These are phyloP conservation scores for Kluyveromyces wickerhamii DNA, from an alignment of 805 yeast species.

Conservation along the genomic window DNA sequence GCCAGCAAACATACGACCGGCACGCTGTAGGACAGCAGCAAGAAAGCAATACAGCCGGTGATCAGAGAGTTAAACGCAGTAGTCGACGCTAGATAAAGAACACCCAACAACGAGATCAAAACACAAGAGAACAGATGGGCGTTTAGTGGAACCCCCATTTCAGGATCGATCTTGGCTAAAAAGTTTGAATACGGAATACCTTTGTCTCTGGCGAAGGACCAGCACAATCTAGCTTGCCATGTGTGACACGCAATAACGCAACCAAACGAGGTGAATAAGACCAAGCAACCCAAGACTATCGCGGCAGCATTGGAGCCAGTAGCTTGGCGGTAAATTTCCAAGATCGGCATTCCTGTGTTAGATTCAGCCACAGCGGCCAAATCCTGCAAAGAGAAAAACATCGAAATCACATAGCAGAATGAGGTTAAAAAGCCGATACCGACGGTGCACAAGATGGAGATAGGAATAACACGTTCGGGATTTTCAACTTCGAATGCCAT, in stretches of 20 bases:
- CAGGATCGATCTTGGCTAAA: constrained; percentile 46
- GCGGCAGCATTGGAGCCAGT: constrained; percentile 50
- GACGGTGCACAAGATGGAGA: constrained; percentile 57
- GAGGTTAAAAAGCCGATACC: constrained; percentile 63
- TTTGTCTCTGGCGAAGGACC: constrained; percentile 67
- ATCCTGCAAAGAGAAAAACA: constrained; percentile 56
- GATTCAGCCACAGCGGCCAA: constrained; percentile 41
- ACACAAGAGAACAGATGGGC: constrained; percentile 53
- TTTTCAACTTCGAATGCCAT: constrained; percentile 60
- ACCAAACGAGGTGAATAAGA: constrained; percentile 51
- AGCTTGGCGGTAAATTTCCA: constrained; percentile 59
- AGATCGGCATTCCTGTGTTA: constrained; percentile 53
- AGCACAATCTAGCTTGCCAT: constrained; percentile 63
- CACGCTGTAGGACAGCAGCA: constrained; percentile 50
- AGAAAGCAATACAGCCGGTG: constrained; percentile 54
- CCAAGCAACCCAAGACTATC: constrained; percentile 41
- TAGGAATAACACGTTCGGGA: constrained; percentile 57
- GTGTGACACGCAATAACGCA: constrained; percentile 61
- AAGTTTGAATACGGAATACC: constrained; percentile 53
- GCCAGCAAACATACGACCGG: constrained; percentile 45
- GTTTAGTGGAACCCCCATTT: constrained; percentile 50
- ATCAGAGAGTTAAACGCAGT: constrained; percentile 64
- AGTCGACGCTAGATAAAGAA: constrained; percentile 55
- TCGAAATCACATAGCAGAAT: constrained; percentile 43
- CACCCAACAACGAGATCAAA: constrained; percentile 46